Base-by-base conservation (phyloP, 1,284 basidiomycete genomes). In the Phellopilus nigrolimitatus region DNA sequence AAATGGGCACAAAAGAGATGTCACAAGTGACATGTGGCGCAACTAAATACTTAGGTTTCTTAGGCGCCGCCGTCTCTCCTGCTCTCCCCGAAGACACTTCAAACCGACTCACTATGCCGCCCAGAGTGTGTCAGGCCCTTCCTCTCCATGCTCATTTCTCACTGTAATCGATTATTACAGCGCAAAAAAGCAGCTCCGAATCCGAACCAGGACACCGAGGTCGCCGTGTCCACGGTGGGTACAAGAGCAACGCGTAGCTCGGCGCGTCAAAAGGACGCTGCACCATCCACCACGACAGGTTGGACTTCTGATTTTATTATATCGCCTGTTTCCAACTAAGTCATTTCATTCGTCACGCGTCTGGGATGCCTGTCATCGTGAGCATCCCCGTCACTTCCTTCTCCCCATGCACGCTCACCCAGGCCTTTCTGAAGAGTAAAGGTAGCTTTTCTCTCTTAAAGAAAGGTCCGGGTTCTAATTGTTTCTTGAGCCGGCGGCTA, bases 101-200 rank as follows among this genome's bases (percentile, higher is more conserved):
- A n/a, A 33, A 33, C n/a, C 31, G 8, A 33, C 8, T 33, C 17
- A 38, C 27, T 15, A 53, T 53, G 51, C 46, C 51, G 13, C 46
- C 51, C 6, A 49, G 27, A 28, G 51, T 53, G 39, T 17, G 40
- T 17, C 37, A n/a, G 12, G 19, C 13, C 7, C 22, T 12, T 9
- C 24, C 17, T 27, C 1, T 34, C 5, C 7, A 13, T 28, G 10
- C 15, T 27, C 27, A 22, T 33, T 42, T 12, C 43, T 41, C 4
- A 40, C 28, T 24, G 7, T 25, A 39, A 3, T 39, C 13, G n/a
- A 4, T 1, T 25, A 24, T 9, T 13, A 8, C 38, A 52, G 51
- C 36, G 38, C 7, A 52, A 52, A 21, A 52, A 40, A 19, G 4
- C 51, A n/a, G n/a, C n/a, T n/a, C n/a, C n/a, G n/a, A n/a, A n/a